Evolutionary conservation across 2,329 filamentous ascomycete species (phyloP).

Genomic region (Colletotrichum orbiculare): DNA sequence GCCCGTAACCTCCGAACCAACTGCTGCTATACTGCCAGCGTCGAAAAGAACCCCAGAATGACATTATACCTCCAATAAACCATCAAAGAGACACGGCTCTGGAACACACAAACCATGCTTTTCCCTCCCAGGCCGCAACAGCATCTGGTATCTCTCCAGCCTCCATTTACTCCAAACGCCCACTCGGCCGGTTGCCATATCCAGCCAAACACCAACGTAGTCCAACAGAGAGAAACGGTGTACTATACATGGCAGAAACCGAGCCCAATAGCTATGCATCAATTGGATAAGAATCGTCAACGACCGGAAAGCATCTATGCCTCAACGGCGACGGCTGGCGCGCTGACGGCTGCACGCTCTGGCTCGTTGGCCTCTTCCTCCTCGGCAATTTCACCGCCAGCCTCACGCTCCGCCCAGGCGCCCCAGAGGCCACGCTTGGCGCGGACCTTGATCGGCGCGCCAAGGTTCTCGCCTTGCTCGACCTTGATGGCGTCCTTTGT

Average conservation of each 20-base stretch:
- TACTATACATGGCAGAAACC: conserved; percentile 35
- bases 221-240: conserved; percentile 37
- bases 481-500: conserved; percentile 99
- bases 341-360: conserved; percentile 42
- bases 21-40: conserved; percentile 27
- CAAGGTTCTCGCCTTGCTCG: conserved; percentile 83
- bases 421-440: conserved; percentile 98
- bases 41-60: conserved; percentile 14
- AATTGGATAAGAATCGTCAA: conserved; percentile 31
- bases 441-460: conserved; percentile 83
- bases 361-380: conserved; percentile 56
- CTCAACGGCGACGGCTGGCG: conserved; percentile 49
- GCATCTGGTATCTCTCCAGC: conserved; percentile 39
- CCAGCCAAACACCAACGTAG: conserved; percentile 28
- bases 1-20: conserved; percentile 23
- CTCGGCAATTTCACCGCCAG: conserved; percentile 69
- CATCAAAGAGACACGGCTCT: conserved; percentile 26
- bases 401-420: conserved; percentile 87
- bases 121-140: conserved; percentile 35
- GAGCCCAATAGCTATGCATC: conserved; percentile 35
- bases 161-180: conserved; percentile 38
- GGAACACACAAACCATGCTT: conserved; percentile 35
- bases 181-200: conserved; percentile 37
- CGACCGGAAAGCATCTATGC: conserved; percentile 42
- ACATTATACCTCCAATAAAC: conserved; percentile 28